Evolutionary conservation across 2,329 filamentous ascomycete species (phyloP).

Genomic region (Pseudocercospora crystallina): DNA sequence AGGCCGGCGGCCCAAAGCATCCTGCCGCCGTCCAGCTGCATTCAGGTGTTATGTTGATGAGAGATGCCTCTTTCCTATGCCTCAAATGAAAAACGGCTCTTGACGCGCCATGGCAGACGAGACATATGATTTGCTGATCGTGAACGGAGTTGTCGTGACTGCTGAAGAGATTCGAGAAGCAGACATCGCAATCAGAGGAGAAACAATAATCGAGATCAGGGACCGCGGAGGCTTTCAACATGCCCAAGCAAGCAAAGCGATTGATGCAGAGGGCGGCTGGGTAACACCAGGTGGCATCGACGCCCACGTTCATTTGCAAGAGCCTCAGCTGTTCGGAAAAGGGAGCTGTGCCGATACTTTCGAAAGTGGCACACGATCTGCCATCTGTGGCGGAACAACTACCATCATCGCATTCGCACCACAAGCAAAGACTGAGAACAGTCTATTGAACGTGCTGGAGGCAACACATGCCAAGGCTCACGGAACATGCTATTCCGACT

Average conservation of each 20-base stretch:
- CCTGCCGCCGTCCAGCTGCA: too few species aligned
- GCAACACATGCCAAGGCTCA: constrained; percentile 45
- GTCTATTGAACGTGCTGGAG: constrained; percentile 45
- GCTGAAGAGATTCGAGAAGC: constrained; percentile 39
- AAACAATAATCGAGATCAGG: constrained; percentile 40
- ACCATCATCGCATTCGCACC: constrained; percentile 51
- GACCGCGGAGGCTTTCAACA: constrained; percentile 34
- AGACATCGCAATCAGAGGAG: constrained; percentile 47
- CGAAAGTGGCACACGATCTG: constrained; percentile 45
- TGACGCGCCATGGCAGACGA: constrained; percentile 2
- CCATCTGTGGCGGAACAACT: constrained; percentile 51
- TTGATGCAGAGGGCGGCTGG: constrained; percentile 48
- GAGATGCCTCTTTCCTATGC: too few species aligned
- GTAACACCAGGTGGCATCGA: constrained; percentile 38
- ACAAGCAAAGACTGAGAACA: constrained; percentile 46
- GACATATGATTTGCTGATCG: constrained; percentile 40
- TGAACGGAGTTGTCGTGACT: constrained; percentile 46
- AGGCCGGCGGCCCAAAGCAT: too few species aligned
- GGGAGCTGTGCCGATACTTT: constrained; percentile 42
- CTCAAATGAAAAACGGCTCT: too few species aligned
- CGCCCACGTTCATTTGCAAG: constrained; percentile 47
- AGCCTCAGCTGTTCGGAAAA: constrained; percentile 48
- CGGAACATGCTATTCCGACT: constrained; percentile 48
- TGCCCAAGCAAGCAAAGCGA: constrained; percentile 34
- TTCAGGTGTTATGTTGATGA: too few species aligned